Evolutionary conservation across 2,329 filamentous ascomycete species (phyloP), one percentile per base, ranked within the genome.

Genomic region (Monilinia fructicola): DNA sequence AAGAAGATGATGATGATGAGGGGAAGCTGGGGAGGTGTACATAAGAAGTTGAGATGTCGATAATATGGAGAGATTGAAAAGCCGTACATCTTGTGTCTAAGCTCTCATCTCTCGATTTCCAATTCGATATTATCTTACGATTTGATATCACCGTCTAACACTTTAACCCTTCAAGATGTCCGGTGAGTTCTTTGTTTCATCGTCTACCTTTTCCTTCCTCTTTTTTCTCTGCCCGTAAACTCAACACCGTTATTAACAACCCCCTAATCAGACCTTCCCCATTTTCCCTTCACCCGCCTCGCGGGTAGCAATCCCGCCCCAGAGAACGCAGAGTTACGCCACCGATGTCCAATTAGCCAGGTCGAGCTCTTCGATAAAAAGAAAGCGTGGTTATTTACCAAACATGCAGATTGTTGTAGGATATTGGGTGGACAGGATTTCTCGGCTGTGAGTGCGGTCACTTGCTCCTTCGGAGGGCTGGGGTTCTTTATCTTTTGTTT

Each of bases 311-410:
- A 81, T 26, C 80, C 80, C 1, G 80, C 81, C 0, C 75, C 76
- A 5, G 81, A 82, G 69, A 83, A 79, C 64, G 80, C 79, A 3
- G 73, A 73, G 4, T 76, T 83, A 28, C 77, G 81, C 10, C 77
- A 76, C n/a, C 78, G 73, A 1, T 75, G 79, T 4, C 81, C 81
- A 0, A 76, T 83, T 6, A 81, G 81, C 0, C 72, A 75, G 65
- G 79, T 83, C 18, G 77, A 78, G 69, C 77, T 83, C 12, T 83
- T 77, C 67, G 81, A 83, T 69, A 80, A 78, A n/a, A 79, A 76
- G 59, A 69, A 77, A 18, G 78, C 81, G 6, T 84, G 82, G 82
- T 74, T 83, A 1, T 77, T 81, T 6, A 79, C 80, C 18, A 83
- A 83, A 72, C 77, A 83, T 70, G 76, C 79, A 56, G 81, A 83